Conservation (phyloP, 805 yeast species). For the Myxozyma geophila region DNA sequence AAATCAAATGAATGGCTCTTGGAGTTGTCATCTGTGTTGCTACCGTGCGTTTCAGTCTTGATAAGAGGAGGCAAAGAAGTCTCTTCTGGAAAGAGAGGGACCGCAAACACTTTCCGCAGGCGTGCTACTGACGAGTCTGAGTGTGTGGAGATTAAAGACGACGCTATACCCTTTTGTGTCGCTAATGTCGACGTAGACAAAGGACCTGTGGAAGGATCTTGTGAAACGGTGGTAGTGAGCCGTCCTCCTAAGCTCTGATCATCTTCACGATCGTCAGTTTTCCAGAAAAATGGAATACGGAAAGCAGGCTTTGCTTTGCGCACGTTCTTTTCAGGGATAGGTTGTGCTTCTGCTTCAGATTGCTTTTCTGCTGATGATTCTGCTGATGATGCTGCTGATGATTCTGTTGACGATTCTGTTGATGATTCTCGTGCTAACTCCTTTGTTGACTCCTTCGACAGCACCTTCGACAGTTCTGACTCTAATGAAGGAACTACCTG, state of each 20-base stretch:
- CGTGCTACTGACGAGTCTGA: conserved; percentile 16
- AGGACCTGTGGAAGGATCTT: not conserved
- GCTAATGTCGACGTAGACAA: conserved; percentile 5
- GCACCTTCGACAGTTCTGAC: no score
- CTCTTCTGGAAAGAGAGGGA: conserved; percentile 34
- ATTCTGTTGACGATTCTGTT: no score
- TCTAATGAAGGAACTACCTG: no score
- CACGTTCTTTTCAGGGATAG: not conserved
- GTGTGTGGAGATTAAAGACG: conserved; percentile 7
- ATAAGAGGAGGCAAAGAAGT: conserved; percentile 28
- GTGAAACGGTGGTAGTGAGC: not conserved
- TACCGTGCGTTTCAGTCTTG: conserved; percentile 13
- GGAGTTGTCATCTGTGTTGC: conserved; percentile 15
- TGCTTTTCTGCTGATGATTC: no score
- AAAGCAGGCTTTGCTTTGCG: conserved; percentile 24
- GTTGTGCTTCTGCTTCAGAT: not conserved
- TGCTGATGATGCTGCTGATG: no score
- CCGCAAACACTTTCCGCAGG: conserved; percentile 18
- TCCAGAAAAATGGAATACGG: conserved; percentile 37
- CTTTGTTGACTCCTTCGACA: no score
- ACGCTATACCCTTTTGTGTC: not conserved
- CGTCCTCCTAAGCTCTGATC: not conserved
- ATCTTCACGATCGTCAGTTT: conserved; percentile 20
- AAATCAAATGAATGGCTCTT: not conserved
- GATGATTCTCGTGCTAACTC: no score